Percentiles rank a stretch among this genome's conserved stretches.
Evolutionary conservation across 805 yeast genomes (phyloP).

Genomic region (Ascoidea asiatica): DNA sequence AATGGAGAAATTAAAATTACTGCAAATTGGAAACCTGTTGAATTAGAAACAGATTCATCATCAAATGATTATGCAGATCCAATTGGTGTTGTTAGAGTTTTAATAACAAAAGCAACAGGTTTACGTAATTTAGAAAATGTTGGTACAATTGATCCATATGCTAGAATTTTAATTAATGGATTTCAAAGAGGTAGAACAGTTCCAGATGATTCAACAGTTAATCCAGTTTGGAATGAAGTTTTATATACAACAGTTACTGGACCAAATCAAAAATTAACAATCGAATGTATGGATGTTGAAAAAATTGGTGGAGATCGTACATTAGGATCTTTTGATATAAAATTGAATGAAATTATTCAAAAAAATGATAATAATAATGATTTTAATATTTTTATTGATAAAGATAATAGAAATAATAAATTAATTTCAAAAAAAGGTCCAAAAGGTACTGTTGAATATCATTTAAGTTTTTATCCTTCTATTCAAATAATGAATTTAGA

Average conservation of each 20-base stretch:
- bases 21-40: conserved; percentile 81
- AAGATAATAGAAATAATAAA: conserved; percentile 42
- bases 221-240: conserved; percentile 80
- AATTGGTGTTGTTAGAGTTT: conserved; percentile 77
- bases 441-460: conserved; percentile 62
- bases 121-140: conserved; percentile 76
- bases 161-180: conserved; percentile 67
- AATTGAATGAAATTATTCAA: conserved; percentile 51
- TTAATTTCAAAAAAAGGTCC: conserved; percentile 69
- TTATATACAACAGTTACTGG: conserved; percentile 74
- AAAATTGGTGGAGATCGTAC: conserved; percentile 69
- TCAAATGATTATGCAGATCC: conserved; percentile 85
- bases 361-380: conserved; percentile 48
- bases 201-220: conserved; percentile 46
- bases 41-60: conserved; percentile 50
- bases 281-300: conserved; percentile 91
- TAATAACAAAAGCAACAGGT: conserved; percentile 55
- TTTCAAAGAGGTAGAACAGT: conserved; percentile 66
- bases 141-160: conserved; percentile 90
- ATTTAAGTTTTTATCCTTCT: conserved; percentile 73
- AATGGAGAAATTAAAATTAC: conserved; percentile 59
- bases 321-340: conserved; percentile 69
- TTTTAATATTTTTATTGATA: conserved; percentile 43
- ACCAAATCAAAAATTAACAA: conserved; percentile 64
- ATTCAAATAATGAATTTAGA: conserved; percentile 67